Evolutionary conservation across 805 yeast species (phyloP).

Genomic region (Wickerhamomyces chaumierensis): DNA sequence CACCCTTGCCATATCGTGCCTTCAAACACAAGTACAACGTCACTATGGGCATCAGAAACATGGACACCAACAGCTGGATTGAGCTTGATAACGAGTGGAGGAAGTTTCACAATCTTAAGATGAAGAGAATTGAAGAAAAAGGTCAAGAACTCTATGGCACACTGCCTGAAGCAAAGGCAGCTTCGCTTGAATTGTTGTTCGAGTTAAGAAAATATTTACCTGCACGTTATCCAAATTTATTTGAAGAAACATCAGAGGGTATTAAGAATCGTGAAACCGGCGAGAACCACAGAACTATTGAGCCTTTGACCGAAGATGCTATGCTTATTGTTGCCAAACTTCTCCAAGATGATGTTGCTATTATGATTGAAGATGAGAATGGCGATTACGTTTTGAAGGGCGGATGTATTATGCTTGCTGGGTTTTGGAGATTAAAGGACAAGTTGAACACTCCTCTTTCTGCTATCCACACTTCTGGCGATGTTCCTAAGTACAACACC

Average conservation of each 20-base stretch:
- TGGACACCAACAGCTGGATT: slow-evolving; percentile 56
- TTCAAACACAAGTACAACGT: slow-evolving; percentile 53
- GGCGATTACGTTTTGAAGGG: slow-evolving; percentile 48
- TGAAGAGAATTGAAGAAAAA: slow-evolving; percentile 33
- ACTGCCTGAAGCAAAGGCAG: slow-evolving; percentile 36
- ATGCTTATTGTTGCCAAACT: slow-evolving; percentile 44
- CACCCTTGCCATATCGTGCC: slow-evolving; percentile 26
- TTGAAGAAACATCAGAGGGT: slow-evolving; percentile 17
- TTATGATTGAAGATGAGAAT: slow-evolving; percentile 48
- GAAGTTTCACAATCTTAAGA: slow-evolving; percentile 41
- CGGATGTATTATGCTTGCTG: slow-evolving; percentile 56
- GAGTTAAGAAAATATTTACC: slow-evolving; percentile 45
- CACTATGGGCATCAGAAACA: slow-evolving; percentile 58
- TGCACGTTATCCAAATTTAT: slow-evolving; percentile 44
- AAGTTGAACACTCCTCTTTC: slow-evolving; percentile 44
- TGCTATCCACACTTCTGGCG: slow-evolving; percentile 53
- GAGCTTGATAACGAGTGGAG: slow-evolving; percentile 59
- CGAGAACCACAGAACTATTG: slow-evolving; percentile 28
- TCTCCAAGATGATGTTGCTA: slow-evolving; percentile 57
- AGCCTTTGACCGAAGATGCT: slow-evolving; percentile 36
- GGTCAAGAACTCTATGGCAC: slow-evolving; percentile 39
- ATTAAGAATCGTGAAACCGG: slow-evolving; percentile 36
- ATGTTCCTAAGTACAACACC: slow-evolving; percentile 53
- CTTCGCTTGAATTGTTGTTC: slow-evolving; percentile 43
- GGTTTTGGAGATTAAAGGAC: slow-evolving; percentile 59